These are phyloP conservation scores for Cystobasidiaceae sp. DNA, from an alignment of 1,284 basidiomycete species.

Conservation along the genomic window DNA sequence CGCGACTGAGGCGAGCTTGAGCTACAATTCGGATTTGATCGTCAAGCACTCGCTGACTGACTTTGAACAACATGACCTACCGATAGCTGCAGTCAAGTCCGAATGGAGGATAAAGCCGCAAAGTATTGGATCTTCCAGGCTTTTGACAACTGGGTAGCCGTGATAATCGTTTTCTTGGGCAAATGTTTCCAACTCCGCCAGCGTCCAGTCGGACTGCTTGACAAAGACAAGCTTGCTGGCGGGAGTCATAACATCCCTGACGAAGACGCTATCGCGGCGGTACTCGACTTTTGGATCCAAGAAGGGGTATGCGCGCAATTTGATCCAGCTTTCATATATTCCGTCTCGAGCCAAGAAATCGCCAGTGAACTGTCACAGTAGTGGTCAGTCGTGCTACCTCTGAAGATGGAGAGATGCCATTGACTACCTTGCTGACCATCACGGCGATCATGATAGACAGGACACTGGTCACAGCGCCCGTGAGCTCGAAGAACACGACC, in stretches of 20 bases:
- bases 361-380: conserved; percentile 43
- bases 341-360: conserved; percentile 40
- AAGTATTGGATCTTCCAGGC: conserved; percentile 56
- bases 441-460: conserved; percentile 93
- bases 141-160: conserved; percentile 75
- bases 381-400: conserved; percentile 59
- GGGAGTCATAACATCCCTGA: conserved; percentile 60
- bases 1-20: not conserved
- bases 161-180: conserved; percentile 55
- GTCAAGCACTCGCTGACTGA: too few relatives aligned
- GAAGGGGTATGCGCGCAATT: conserved; percentile 61
- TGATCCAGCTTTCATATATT: conserved; percentile 45
- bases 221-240: conserved; percentile 30
- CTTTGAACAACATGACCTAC: conserved; percentile 51
- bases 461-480: conserved; percentile 85
- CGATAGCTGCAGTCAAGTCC: conserved; percentile 83
- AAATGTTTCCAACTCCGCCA: conserved; percentile 31
- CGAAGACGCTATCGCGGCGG: conserved; percentile 60
- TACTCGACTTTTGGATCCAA: conserved; percentile 61
- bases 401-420: conserved; percentile 70
- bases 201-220: not conserved
- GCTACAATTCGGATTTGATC: conserved; percentile 13
- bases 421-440: conserved; percentile 66
- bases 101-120: conserved; percentile 85
- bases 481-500: conserved; percentile 96